Percentiles rank a stretch among this genome's conserved stretches.
Conservation (phyloP, 495 filamentous ascomycete species). For the Recurvomyces mirabilis region DNA sequence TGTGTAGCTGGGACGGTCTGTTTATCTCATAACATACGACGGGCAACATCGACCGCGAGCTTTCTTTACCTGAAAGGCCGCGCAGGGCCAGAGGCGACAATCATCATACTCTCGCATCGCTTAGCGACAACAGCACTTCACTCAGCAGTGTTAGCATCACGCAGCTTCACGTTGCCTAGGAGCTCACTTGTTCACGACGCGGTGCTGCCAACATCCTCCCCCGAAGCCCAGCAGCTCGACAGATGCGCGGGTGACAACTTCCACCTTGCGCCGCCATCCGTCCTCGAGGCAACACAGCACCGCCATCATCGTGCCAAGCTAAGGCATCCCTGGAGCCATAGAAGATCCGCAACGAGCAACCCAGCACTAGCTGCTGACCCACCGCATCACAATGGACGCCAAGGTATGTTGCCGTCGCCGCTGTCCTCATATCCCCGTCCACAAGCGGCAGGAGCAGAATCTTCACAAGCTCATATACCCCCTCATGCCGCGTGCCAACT, state of each 20-base stretch:
- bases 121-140: slow-evolving; percentile 2
- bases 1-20: no score
- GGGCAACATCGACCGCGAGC: no score
- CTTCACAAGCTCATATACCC: slow-evolving; percentile 6
- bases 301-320: no score
- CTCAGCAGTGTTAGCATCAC: not conserved
- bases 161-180: no score
- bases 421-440: not conserved
- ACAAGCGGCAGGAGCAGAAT: slow-evolving; percentile 6
- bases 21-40: no score
- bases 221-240: no score
- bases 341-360: not conserved
- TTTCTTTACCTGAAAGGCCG: not conserved
- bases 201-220: no score
- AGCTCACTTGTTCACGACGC: slow-evolving; percentile 1
- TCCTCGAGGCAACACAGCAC: no score
- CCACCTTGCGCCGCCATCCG: no score
- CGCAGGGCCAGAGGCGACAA: not conserved
- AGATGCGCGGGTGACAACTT: no score
- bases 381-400: slow-evolving; percentile 15
- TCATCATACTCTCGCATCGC: not conserved
- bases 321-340: not conserved
- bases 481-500: no score
- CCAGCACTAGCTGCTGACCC: not conserved
- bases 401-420: slow-evolving; percentile 16